A percentile compares a stretch with the other conserved stretches of the same genome.
Conservation (phyloP, 805 yeast genomes). For the Suhomyces prunicola region DNA sequence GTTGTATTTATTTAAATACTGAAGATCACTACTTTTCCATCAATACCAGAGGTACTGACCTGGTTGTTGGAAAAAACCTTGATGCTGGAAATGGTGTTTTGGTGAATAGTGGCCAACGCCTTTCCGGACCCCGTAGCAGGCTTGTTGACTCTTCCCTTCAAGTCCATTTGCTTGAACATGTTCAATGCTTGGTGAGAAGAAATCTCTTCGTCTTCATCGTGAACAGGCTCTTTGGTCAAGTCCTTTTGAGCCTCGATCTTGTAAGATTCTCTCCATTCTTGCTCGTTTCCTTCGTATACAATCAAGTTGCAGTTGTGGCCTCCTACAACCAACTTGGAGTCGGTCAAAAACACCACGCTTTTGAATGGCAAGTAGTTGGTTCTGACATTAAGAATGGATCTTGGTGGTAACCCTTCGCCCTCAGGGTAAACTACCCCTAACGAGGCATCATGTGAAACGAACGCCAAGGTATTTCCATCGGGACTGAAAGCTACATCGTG, state of each 20-base stretch:
- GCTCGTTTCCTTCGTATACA: slow-evolving; percentile 67
- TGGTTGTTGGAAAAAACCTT: slow-evolving; percentile 46
- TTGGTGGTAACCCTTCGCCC: slow-evolving; percentile 63
- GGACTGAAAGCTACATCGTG: slow-evolving; percentile 88
- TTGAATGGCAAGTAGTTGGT: slow-evolving; percentile 79
- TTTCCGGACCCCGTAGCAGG: slow-evolving; percentile 30
- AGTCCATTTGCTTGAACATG: slow-evolving; percentile 93
- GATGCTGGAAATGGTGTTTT: slow-evolving; percentile 78
- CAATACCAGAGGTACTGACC: slow-evolving; percentile 73
- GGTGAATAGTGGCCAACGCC: slow-evolving; percentile 75
- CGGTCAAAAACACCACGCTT: slow-evolving; percentile 65
- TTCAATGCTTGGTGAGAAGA: slow-evolving; percentile 77
- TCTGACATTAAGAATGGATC: slow-evolving; percentile 53
- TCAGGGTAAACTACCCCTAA: slow-evolving; percentile 75
- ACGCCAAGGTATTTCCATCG: slow-evolving; percentile 72
- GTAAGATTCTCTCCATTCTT: slow-evolving; percentile 61
- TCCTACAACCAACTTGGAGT: slow-evolving; percentile 71
- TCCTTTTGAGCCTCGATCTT: slow-evolving; percentile 51
- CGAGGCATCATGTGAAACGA: slow-evolving; percentile 84
- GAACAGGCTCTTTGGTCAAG: slow-evolving; percentile 42
- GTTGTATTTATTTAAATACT: slow-evolving; percentile 6
- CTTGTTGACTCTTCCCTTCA: slow-evolving; percentile 74
- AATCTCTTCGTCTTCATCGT: slow-evolving; percentile 49
- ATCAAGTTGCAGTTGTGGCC: slow-evolving; percentile 93
- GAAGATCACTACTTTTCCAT: slow-evolving; percentile 87